Evolutionary conservation across 768 basidiomycete genomes (phyloP).

Genomic region (Nidula microcarpa): DNA sequence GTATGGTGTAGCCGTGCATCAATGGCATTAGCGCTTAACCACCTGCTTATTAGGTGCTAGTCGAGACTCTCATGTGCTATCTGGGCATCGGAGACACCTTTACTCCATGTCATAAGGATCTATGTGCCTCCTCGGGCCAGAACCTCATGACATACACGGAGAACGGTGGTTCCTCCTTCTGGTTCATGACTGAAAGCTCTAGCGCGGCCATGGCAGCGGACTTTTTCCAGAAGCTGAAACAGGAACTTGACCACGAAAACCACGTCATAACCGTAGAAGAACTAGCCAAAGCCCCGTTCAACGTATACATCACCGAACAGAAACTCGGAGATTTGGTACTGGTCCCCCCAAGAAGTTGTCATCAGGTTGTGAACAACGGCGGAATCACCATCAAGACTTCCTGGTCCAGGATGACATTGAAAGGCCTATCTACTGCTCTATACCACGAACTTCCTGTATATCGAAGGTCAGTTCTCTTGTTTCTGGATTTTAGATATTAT

Average conservation of each 20-base stretch:
- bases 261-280: constrained; percentile 63
- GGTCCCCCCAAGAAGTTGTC: constrained; percentile 77
- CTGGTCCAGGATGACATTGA: constrained; percentile 82
- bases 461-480: constrained; percentile 48
- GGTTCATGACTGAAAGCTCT: constrained; percentile 79
- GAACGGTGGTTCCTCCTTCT: constrained; percentile 67
- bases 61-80: constrained; percentile 86
- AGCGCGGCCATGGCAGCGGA: constrained; percentile 49
- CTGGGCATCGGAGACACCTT: constrained; percentile 79
- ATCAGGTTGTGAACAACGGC: constrained; percentile 80
- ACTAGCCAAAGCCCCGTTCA: constrained; percentile 62
- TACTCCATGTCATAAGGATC: constrained; percentile 83
- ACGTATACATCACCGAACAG: constrained; percentile 70
- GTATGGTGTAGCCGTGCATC: constrained; percentile 28
- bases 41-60: constrained; percentile 36
- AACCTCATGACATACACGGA: constrained; percentile 86
- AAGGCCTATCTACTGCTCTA: constrained; percentile 55
- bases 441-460: constrained; percentile 79
- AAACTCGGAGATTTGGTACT: constrained; percentile 74
- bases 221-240: constrained; percentile 54
- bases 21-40: neutral
- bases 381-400: constrained; percentile 82
- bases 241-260: constrained; percentile 73
- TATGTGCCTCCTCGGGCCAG: constrained; percentile 81
- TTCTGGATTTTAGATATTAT: neutral